These are phyloP conservation scores for Clarkia xantiana DNA, from an alignment of 345 rosid genomes.

Conservation along the genomic window DNA sequence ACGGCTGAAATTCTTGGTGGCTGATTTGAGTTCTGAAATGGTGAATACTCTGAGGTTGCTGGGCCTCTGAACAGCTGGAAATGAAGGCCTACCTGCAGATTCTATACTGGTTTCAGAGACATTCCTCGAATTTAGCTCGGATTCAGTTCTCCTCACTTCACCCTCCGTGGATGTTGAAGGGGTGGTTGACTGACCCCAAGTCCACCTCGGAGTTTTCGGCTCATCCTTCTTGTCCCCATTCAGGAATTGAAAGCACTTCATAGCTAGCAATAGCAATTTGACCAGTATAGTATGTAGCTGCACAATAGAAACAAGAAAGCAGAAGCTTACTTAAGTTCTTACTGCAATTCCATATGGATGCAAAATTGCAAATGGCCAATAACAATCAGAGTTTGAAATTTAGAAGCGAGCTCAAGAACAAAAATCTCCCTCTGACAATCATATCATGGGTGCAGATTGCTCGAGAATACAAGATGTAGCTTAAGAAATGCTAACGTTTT, in stretches of 20 bases:
- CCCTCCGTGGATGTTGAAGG: slow-evolving; percentile 25
- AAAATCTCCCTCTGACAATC: no score
- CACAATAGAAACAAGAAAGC: no score
- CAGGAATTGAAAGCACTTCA: slow-evolving; percentile 68
- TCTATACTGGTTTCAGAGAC: slow-evolving; percentile 40
- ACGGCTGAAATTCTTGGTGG: slow-evolving; percentile 76
- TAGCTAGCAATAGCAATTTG: slow-evolving; percentile 14
- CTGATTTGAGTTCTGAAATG: slow-evolving; percentile 57
- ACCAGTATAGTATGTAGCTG: no score
- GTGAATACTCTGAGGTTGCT: slow-evolving; percentile 66
- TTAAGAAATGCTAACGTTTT: no score
- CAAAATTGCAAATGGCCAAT: no score
- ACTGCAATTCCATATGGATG: no score
- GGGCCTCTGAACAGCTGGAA: slow-evolving; percentile 31
- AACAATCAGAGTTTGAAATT: no score
- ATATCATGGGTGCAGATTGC: no score
- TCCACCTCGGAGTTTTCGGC: slow-evolving; percentile 25
- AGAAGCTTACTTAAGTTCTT: no score
- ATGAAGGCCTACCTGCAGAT: slow-evolving; percentile 33
- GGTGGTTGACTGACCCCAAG: slow-evolving; percentile 16
- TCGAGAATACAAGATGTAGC: no score
- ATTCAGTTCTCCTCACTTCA: slow-evolving; percentile 35
- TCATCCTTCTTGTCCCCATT: slow-evolving; percentile 43
- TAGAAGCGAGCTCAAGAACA: no score
- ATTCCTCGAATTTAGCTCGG: slow-evolving; percentile 50